Evolutionary conservation across 2,329 filamentous ascomycete species (phyloP).

Genomic region (Fusarium solani-melongenae): DNA sequence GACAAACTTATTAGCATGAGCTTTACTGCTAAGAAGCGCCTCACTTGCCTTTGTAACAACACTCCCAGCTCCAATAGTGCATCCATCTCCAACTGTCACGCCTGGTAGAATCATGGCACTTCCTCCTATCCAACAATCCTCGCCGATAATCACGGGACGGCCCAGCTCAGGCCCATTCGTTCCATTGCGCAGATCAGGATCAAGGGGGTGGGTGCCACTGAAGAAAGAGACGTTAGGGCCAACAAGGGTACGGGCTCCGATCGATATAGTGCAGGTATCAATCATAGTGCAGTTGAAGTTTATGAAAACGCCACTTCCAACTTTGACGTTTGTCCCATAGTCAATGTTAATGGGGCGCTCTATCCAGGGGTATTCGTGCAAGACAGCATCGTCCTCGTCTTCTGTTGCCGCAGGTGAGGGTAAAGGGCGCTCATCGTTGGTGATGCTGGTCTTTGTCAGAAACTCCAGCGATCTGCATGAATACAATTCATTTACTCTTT

Average conservation of each 20-base stretch:
- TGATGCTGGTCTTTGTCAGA: slow-evolving; percentile 61
- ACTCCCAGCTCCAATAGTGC: slow-evolving; percentile 81
- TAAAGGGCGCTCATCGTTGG: slow-evolving; percentile 70
- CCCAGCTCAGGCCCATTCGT: slow-evolving; percentile 80
- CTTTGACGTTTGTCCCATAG: slow-evolving; percentile 79
- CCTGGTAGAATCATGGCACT: slow-evolving; percentile 78
- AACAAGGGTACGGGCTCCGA: slow-evolving; percentile 81
- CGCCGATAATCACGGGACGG: slow-evolving; percentile 77
- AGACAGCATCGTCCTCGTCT: slow-evolving; percentile 72
- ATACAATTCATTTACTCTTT: slow-evolving; percentile 66
- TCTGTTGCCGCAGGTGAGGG: slow-evolving; percentile 67
- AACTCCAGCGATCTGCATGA: neutral
- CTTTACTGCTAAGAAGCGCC: slow-evolving; percentile 11
- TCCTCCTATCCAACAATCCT: slow-evolving; percentile 85
- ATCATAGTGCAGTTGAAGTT: slow-evolving; percentile 80
- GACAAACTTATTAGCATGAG: slow-evolving; percentile 4
- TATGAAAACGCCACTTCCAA: slow-evolving; percentile 77
- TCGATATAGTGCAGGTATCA: slow-evolving; percentile 78
- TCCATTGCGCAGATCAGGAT: slow-evolving; percentile 79
- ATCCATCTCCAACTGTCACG: slow-evolving; percentile 80
- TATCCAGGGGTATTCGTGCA: slow-evolving; percentile 75
- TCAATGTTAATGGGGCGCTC: slow-evolving; percentile 77
- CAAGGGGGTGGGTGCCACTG: slow-evolving; percentile 79
- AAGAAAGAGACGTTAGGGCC: slow-evolving; percentile 84
- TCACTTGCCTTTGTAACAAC: slow-evolving; percentile 77